Base-by-base conservation (phyloP, 306 rosid species). In the Casuarina glauca region DNA sequence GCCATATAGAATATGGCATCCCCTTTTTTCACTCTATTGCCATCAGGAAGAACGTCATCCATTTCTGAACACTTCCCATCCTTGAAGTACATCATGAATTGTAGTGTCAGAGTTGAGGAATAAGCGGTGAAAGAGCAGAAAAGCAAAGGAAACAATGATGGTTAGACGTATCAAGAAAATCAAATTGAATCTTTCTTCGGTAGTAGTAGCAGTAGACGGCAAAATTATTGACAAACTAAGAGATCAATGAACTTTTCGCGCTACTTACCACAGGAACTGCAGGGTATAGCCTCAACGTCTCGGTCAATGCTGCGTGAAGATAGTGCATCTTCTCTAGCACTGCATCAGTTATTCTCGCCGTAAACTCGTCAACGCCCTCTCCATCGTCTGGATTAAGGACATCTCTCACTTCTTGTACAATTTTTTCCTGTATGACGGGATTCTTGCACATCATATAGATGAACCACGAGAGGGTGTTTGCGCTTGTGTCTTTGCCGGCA, bases 221-320 rank as follows among this genome's bases (percentile, higher is more conserved):
- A 41, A 41, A 41, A 66, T 41, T 41, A 8, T 5, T 41, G 15
- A 3, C 48, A 66, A 17, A 39, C 39, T 3, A 16, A 43, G n/a
- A 11, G 16, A 64, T 64, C 10, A 39, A 39, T 15, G 16, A 64
- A 64, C 26, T 15, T 64, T 64, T 17, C 4, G 1, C 9, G 48
- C 16, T 41, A 64, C 3, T 48, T 85, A 90, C 98, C 68, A 66
- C 0, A 20, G 98, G 97, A 19, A 87, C 89, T 2, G 90, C 90
- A 83, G 98, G 95, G 74, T 91, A 89, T 6, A 93, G 85, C 83
- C 93, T 93, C 81, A 93, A 81, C 77, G 98, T 93, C 74, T 93
- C 97, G 5, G 98, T 81, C 41, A 93, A 17, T 16, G 97, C 74
- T 4, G 98, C 97, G 58, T 93, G 98, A 70, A 93, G 95, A 86